Base-by-base conservation (phyloP, 805 yeast genomes). In the Novakomyces olei region DNA sequence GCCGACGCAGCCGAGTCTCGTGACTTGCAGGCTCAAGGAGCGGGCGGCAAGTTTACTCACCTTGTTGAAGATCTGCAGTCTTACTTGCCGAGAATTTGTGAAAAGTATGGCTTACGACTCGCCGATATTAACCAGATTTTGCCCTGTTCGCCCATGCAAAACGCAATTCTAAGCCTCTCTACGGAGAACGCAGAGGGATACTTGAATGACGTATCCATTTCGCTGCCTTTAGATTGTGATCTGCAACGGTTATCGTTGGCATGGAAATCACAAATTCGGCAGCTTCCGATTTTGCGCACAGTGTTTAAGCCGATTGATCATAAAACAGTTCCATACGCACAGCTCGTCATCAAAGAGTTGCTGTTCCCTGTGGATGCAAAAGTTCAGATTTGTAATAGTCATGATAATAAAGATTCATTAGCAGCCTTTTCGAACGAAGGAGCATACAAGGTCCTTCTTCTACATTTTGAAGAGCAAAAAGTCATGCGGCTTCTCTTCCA, bases 111-210 rank as follows among this genome's bases (percentile, higher is more conserved):
- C n/a, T n/a, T n/a, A n/a, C n/a, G n/a, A n/a, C n/a, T n/a, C 6
- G 44, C 35, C 5, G 37, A 36, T 17, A 34, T 40, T 15, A 38
- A 38, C 23, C 34, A 28, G 19, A 37, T 40, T 8, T 10, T 37
- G 4, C 40, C 39, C 4, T 43, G 47, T 24, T 38, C 47, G 5
- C 36, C 47, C 12, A 19, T 43, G 18, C 47, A 43, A 22, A 44
- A 39, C 27, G 47, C 41, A 4, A 34, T 43, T 4, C 29, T 43
- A 5, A 34, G 42, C 6, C 29, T 34, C 6, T 37, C 40, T 15
- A 18, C 37, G 10, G 15, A 22, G n/a, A 26, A 32, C 12, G 26
- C 20, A 4, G 19, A 15, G 15, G 17, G 20, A 15, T 40, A 42
- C 19, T 32, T 41, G 20, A 31, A 41, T 24, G 22, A 33, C 10